Conservation (phyloP, 345 rosid species). For the Orychophragmus violaceus region DNA sequence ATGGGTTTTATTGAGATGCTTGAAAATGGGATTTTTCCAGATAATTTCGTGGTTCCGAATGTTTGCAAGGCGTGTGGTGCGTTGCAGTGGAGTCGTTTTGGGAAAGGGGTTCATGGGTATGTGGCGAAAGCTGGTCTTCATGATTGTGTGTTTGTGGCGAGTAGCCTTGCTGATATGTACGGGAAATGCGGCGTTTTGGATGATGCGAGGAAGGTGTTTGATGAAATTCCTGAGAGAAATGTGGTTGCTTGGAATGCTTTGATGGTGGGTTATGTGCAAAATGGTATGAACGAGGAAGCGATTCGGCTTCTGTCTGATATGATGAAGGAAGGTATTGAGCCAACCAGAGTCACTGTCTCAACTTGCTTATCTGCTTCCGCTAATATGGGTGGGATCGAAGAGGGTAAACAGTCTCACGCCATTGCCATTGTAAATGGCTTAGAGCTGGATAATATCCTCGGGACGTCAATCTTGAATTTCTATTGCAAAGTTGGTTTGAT, state of each 20-base stretch:
- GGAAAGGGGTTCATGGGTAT: slow-evolving; percentile 67
- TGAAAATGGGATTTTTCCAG: slow-evolving; percentile 46
- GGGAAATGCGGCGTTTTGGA: slow-evolving; percentile 56
- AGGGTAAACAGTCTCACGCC: slow-evolving; percentile 77
- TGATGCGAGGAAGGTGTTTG: slow-evolving; percentile 60
- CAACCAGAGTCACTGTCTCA: slow-evolving; percentile 51
- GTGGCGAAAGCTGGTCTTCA: slow-evolving; percentile 47
- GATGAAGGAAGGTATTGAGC: slow-evolving; percentile 50
- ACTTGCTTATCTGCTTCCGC: slow-evolving; percentile 70
- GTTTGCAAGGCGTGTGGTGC: slow-evolving; percentile 71
- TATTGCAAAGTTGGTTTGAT: slow-evolving; percentile 65
- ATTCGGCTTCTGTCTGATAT: slow-evolving; percentile 39
- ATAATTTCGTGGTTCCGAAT: slow-evolving; percentile 70
- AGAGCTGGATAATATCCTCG: slow-evolving; percentile 54
- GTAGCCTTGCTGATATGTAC: slow-evolving; percentile 62
- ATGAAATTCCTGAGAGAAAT: slow-evolving; percentile 46
- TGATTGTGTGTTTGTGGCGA: slow-evolving; percentile 63
- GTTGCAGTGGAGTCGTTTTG: slow-evolving; percentile 44
- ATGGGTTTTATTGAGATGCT: slow-evolving; percentile 54
- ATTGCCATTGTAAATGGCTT: slow-evolving; percentile 48
- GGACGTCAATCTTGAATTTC: slow-evolving; percentile 64
- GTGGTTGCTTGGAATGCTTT: slow-evolving; percentile 59
- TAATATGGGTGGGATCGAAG: slow-evolving; percentile 50
- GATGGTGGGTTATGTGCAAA: slow-evolving; percentile 54
- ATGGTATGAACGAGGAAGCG: slow-evolving; percentile 55